Evolutionary conservation across 2,329 filamentous ascomycete species (phyloP).

Genomic region (Aspergillus glaucus): DNA sequence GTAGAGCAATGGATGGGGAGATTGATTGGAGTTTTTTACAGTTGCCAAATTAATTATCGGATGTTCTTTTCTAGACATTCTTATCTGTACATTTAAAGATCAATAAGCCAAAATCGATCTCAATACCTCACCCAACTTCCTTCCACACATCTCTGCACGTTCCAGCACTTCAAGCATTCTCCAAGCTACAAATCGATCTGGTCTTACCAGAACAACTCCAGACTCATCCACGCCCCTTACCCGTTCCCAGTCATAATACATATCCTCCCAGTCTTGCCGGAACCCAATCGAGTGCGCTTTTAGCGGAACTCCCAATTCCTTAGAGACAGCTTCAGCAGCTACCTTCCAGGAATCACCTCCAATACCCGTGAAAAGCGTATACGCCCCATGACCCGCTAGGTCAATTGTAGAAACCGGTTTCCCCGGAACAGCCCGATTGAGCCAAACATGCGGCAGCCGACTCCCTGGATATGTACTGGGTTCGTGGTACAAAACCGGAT

Average conservation of each 20-base stretch:
- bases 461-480: constrained; percentile 54
- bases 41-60: background rate
- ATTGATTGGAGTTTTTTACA: background rate
- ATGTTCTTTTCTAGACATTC: background rate
- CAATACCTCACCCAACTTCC: constrained; percentile 19
- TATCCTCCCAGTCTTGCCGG: constrained; percentile 55
- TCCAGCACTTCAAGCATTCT: constrained; percentile 17
- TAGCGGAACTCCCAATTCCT: constrained; percentile 42
- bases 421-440: constrained; percentile 45
- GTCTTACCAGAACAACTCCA: constrained; percentile 53
- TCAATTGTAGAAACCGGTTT: constrained; percentile 53
- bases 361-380: constrained; percentile 49
- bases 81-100: background rate
- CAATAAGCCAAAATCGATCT: constrained; percentile 8
- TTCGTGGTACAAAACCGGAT: constrained; percentile 40
- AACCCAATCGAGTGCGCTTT: constrained; percentile 50
- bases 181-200: constrained; percentile 57
- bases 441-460: constrained; percentile 58
- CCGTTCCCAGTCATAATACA: constrained; percentile 55
- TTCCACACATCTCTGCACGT: constrained; percentile 14
- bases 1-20: background rate
- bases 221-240: constrained; percentile 51
- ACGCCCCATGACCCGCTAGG: constrained; percentile 51
- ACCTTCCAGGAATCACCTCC: constrained; percentile 51
- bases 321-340: constrained; percentile 39